Percentiles rank a stretch among this genome's conserved stretches.
Conservation (phyloP, 164 flowering plant species). For the Kingdonia uniflora region DNA sequence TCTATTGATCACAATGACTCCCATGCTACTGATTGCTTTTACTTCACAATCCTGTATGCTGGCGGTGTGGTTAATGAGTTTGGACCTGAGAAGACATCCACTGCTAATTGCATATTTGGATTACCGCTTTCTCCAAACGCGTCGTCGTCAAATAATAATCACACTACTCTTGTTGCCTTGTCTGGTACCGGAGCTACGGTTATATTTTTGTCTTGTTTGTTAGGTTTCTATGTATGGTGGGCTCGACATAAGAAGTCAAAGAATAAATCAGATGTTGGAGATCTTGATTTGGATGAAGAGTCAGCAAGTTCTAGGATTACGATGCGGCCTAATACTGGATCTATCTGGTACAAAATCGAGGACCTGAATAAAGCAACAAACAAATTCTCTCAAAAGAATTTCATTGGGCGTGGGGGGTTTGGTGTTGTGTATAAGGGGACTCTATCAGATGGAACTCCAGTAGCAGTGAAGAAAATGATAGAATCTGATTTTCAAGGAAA, state of each 20-base stretch:
- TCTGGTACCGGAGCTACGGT: slow-evolving; percentile 41
- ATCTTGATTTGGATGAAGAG: slow-evolving; percentile 18
- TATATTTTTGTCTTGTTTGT: slow-evolving; percentile 19
- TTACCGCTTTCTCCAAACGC: slow-evolving; percentile 12
- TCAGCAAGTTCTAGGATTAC: slow-evolving; percentile 20
- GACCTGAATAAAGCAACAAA: slow-evolving; percentile 63
- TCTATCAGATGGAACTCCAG: slow-evolving; percentile 40
- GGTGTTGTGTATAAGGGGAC: slow-evolving; percentile 64
- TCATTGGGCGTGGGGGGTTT: slow-evolving; percentile 56
- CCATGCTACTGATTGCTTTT: slow-evolving; percentile 42
- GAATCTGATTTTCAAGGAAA: slow-evolving; percentile 54
- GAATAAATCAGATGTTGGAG: slow-evolving; percentile 11
- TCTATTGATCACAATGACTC: slow-evolving; percentile 38
- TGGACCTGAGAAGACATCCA: slow-evolving; percentile 50
- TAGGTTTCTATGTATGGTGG: slow-evolving; percentile 36
- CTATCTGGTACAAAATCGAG: slow-evolving; percentile 44
- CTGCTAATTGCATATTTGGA: slow-evolving; percentile 43
- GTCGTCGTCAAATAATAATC: slow-evolving; percentile 6
- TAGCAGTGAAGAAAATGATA: slow-evolving; percentile 56
- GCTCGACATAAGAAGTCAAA: slow-evolving; percentile 15
- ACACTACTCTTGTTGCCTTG: slow-evolving; percentile 19
- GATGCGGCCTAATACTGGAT: slow-evolving; percentile 45
- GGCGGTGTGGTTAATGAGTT: slow-evolving; percentile 49
- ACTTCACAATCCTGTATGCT: slow-evolving; percentile 58
- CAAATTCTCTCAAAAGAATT: slow-evolving; percentile 47